phyloP scores from a whole-genome alignment of 441 rosid genomes.

The Cnidoscolus chayamansa region DNA sequence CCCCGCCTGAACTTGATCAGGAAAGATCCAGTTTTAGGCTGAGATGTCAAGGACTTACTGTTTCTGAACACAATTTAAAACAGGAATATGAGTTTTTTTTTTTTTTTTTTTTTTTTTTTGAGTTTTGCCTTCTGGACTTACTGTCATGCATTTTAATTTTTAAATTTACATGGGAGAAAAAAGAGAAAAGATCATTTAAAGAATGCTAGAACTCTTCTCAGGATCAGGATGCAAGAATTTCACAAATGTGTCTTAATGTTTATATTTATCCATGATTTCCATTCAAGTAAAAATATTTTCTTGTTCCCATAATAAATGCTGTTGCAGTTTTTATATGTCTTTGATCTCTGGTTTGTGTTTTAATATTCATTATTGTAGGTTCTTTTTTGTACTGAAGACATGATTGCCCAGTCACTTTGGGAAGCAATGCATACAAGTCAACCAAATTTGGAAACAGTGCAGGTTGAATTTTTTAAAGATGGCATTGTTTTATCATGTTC shows the following conservation, averaged over 20 bases:
- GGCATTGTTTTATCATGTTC: too few species aligned
- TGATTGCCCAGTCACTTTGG: slow-evolving; percentile 70
- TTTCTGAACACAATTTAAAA: too few species aligned
- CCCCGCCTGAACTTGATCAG: background rate
- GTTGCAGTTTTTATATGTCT: background rate
- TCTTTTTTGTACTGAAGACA: slow-evolving; percentile 63
- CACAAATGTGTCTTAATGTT: background rate
- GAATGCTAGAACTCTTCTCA: background rate
- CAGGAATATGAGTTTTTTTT: too few species aligned
- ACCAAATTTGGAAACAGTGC: slow-evolving; percentile 48
- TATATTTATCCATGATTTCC: background rate
- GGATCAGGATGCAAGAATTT: background rate
- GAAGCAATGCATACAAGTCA: slow-evolving; percentile 72
- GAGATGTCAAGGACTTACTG: background rate
- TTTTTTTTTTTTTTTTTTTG: too few species aligned
- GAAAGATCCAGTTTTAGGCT: background rate
- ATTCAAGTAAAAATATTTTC: background rate
- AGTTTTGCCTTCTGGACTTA: background rate
- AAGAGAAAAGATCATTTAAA: background rate
- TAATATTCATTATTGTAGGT: slow-evolving; percentile 36
- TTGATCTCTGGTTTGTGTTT: background rate
- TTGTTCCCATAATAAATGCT: too few species aligned
- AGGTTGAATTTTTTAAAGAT: slow-evolving; percentile 38
- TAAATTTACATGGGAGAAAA: too few species aligned
- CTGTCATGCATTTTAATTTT: background rate